Conservation (phyloP, 192 early-diverging fungal genomes). For the Geranomyces variabilis region DNA sequence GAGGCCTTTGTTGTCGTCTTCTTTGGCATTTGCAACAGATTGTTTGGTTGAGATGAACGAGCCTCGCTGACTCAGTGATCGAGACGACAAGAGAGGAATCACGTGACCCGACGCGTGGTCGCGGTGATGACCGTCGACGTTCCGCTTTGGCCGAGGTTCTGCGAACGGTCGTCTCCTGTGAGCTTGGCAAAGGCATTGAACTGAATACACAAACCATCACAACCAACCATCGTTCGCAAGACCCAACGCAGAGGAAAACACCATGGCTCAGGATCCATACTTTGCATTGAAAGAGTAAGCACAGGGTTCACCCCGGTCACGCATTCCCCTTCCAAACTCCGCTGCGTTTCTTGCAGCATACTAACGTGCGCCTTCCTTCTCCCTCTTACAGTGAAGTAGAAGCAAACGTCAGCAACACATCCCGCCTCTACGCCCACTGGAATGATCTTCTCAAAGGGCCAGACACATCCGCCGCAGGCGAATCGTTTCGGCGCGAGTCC, state of each 20-base stretch:
- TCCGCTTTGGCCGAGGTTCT: no score
- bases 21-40: neutral
- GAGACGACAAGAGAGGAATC: no score
- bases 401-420: conserved; percentile 23
- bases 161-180: no score
- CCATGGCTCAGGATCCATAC: conserved; percentile 38
- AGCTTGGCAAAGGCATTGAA: no score
- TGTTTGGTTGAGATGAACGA: no score
- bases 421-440: conserved; percentile 32
- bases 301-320: neutral
- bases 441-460: conserved; percentile 27
- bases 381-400: conserved; percentile 32
- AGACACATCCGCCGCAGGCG: conserved; percentile 25
- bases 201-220: no score
- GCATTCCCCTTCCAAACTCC: neutral
- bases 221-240: no score
- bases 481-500: conserved; percentile 26
- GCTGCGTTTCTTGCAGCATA: neutral
- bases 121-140: no score
- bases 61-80: no score
- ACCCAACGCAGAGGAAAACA: neutral
- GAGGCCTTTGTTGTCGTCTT: neutral
- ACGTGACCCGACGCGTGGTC: no score
- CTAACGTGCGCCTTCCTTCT: neutral
- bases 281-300: conserved; percentile 41